phyloP scores from a whole-genome alignment of 2,329 filamentous ascomycete genomes.

The Paraphaeosphaeria sporulosa region DNA sequence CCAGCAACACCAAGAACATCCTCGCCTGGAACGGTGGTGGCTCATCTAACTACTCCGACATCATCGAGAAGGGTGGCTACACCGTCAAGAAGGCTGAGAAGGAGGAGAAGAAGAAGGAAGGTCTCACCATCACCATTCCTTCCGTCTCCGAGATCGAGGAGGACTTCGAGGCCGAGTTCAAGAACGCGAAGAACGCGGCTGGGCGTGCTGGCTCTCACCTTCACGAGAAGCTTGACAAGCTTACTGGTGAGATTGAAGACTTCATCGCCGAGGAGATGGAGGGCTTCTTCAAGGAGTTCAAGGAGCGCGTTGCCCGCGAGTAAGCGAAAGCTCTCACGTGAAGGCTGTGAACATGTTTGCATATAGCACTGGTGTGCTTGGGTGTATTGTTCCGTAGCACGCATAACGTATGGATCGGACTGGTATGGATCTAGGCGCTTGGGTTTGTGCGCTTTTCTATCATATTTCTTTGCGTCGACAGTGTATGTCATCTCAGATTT shows the following conservation, averaged over 20 bases:
- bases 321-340: constrained; percentile 22
- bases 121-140: constrained; percentile 47
- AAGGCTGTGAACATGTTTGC: constrained; percentile 15
- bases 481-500: constrained; percentile 16
- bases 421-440: constrained; percentile 20
- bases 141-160: constrained; percentile 46
- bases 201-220: constrained; percentile 52
- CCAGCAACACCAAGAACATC: constrained; percentile 86
- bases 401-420: constrained; percentile 14
- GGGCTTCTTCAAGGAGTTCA: constrained; percentile 63
- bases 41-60: constrained; percentile 86
- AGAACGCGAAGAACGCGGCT: constrained; percentile 47
- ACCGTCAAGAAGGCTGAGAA: constrained; percentile 35
- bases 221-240: constrained; percentile 57
- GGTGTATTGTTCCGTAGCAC: constrained; percentile 17
- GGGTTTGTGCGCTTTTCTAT: constrained; percentile 18
- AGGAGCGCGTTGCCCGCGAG: constrained; percentile 46
- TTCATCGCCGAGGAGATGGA: constrained; percentile 59
- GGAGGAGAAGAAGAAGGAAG: constrained; percentile 19
- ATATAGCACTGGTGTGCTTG: constrained; percentile 19
- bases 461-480: constrained; percentile 15
- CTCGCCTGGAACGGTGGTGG: constrained; percentile 99
- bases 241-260: constrained; percentile 55
- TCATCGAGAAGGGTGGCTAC: constrained; percentile 61
- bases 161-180: constrained; percentile 44